These are phyloP conservation scores for Debaryomycetaceae sp. DNA, from an alignment of 1,139 yeast genomes.

Conservation along the genomic window DNA sequence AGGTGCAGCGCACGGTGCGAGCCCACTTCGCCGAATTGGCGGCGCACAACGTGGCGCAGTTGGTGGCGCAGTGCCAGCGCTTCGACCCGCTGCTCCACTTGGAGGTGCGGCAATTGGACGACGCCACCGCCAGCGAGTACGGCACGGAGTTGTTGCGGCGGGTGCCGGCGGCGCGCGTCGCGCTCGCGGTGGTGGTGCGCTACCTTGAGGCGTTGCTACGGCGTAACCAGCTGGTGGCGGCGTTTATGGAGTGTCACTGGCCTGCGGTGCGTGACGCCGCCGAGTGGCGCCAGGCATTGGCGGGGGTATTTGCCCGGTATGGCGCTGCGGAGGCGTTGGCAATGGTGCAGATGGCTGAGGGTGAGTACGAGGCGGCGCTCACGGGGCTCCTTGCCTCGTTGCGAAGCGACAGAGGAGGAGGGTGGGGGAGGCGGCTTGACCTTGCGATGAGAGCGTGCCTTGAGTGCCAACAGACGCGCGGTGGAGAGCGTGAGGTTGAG, in stretches of 20 bases:
- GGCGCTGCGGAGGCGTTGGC: constrained; percentile 2
- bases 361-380: constrained; percentile 3
- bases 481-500: constrained; percentile 16
- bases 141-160: no score
- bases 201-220: no score
- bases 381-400: not conserved
- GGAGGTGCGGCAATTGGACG: no score
- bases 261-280: no score
- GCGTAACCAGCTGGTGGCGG: no score
- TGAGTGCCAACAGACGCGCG: constrained; percentile 10
- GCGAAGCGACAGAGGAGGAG: constrained; percentile 2
- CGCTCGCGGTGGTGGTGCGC: no score
- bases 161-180: no score
- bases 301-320: not conserved
- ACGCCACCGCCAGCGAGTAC: no score
- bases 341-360: not conserved
- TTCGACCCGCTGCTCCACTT: no score
- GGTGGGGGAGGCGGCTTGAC: not conserved
- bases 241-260: no score
- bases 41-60: no score
- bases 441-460: constrained; percentile 7
- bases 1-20: constrained; percentile 30
- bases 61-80: no score
- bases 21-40: constrained; percentile 35
- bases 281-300: constrained; percentile 2